Evolutionary conservation across 352 stramenopile genomes (phyloP).

Genomic region (Globisporangium spiculum): DNA sequence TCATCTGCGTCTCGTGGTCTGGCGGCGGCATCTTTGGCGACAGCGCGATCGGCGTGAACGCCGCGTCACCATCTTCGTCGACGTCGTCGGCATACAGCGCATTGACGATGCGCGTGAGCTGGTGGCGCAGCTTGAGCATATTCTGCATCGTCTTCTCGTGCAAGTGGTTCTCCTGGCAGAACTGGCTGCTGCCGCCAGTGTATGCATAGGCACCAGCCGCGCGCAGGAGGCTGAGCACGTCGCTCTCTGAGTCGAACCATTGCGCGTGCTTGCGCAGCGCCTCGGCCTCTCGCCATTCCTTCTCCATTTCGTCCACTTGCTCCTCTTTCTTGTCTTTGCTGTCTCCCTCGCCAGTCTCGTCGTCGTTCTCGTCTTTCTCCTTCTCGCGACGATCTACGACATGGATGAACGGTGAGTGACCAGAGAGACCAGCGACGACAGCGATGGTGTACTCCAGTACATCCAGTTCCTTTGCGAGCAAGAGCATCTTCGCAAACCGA

Average conservation of each 20-base stretch:
- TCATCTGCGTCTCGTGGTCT: conserved; percentile 47
- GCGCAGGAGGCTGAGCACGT: conserved; percentile 75
- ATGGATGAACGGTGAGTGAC: conserved; percentile 73
- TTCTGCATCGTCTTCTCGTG: conserved; percentile 89
- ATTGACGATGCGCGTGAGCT: conserved; percentile 84
- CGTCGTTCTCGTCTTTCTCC: conserved; percentile 29
- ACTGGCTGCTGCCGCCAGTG: conserved; percentile 51
- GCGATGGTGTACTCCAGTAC: conserved; percentile 82
- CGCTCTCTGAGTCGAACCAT: conserved; percentile 80
- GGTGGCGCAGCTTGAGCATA: conserved; percentile 82
- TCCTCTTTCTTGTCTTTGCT: conserved; percentile 28
- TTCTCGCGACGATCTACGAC: conserved; percentile 56
- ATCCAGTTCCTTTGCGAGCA: conserved; percentile 68
- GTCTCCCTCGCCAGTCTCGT: conserved; percentile 12
- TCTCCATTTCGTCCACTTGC: conserved; percentile 62
- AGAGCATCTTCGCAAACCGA: conserved; percentile 89
- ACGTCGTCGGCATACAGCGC: conserved; percentile 48
- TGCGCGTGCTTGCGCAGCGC: conserved; percentile 66
- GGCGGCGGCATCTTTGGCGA: conserved; percentile 70
- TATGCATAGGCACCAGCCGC: conserved; percentile 79
- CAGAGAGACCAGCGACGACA: conserved; percentile 72
- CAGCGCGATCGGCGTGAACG: conserved; percentile 39
- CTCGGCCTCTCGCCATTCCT: conserved; percentile 72
- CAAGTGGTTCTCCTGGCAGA: conserved; percentile 74
- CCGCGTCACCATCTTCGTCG: conserved; percentile 21